These are phyloP conservation scores for Paraleonurus japonicus DNA, from an alignment of 257 asterid species.

Conservation along the genomic window DNA sequence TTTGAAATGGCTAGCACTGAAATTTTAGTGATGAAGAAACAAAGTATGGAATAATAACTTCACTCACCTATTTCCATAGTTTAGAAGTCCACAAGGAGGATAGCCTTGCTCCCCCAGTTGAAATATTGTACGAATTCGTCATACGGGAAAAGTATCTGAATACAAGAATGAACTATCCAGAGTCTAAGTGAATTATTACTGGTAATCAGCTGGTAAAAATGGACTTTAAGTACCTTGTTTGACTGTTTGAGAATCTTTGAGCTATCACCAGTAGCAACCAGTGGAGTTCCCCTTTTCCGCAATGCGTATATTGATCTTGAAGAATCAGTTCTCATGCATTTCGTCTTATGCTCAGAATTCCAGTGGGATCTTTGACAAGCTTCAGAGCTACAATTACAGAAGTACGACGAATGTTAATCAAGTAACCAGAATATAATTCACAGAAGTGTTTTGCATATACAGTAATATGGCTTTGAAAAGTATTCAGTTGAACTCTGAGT, in stretches of 20 bases:
- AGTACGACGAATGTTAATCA: background rate
- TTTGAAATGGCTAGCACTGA: background rate
- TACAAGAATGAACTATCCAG: conserved; percentile 11
- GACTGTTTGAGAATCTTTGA: conserved; percentile 38
- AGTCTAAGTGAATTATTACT: background rate
- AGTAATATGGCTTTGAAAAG: background rate
- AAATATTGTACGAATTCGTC: conserved; percentile 65
- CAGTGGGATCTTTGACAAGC: conserved; percentile 72
- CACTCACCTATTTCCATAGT: conserved; percentile 81
- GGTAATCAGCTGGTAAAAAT: background rate
- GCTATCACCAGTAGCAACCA: conserved; percentile 37
- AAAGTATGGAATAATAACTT: conserved; percentile 5
- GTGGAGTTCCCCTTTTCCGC: conserved; percentile 36
- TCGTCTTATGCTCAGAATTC: conserved; percentile 60
- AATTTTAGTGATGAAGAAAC: conserved; percentile 5
- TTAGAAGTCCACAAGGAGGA: conserved; percentile 87
- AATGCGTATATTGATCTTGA: conserved; percentile 27
- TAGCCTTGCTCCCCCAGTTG: conserved; percentile 60
- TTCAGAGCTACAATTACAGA: conserved; percentile 49
- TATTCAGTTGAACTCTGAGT: background rate
- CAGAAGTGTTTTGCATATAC: background rate
- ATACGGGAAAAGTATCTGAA: conserved; percentile 83
- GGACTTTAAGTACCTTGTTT: conserved; percentile 11
- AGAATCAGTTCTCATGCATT: conserved; percentile 44
- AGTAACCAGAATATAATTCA: background rate